Base-by-base conservation (phyloP, 495 filamentous ascomycete species). In the Penicillium turbatum region DNA sequence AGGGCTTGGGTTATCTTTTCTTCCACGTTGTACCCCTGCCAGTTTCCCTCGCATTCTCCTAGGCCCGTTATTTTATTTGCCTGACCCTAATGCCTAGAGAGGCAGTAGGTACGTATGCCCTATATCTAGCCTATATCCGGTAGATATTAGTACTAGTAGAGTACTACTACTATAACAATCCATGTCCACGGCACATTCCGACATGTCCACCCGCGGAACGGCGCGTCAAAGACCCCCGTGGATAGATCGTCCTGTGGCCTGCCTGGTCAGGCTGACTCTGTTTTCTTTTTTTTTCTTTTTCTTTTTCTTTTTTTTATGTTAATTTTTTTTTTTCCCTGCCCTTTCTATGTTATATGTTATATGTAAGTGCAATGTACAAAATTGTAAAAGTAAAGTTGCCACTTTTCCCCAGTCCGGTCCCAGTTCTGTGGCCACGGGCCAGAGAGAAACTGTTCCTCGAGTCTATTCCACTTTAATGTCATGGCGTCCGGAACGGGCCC, bases 201-300 rank as follows among this genome's bases (percentile, higher is more conserved):
- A 24, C 21, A 24, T 48, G 24, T 43, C 55, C 53, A 62, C 58
- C 58, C 55, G 46, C 55, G 55, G 62, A 59, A 54, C 53, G 53
- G 62, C 53, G 40, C 55, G 59, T 56, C 43, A 29, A 48, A 27
- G 15, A 31, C 50, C 39, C 61, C 62, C 55, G n/a, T 31, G 46
- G 49, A 64, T 53, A 56, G 62, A 64, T 64, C 55, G 53, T 51
- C 61, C 52, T 29, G 26, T 39, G 36, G 41, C 32, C 39, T 59
- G 30, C 52, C 59, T 44, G 40, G 41, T 40, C 43, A 41, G 46
- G 51, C 58, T 47, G 54, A 52, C 44, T 49, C 16, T 15, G 10
- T 29, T 4, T 11, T 16, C 10, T 30, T 36, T 24, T 11, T 26
- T 21, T 35, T 38, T 5, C 12, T 36, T 15, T 37, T 38, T 27